These are phyloP conservation scores for Chondrostereum purpureum DNA, from an alignment of 1,284 basidiomycete genomes.

Conservation along the genomic window DNA sequence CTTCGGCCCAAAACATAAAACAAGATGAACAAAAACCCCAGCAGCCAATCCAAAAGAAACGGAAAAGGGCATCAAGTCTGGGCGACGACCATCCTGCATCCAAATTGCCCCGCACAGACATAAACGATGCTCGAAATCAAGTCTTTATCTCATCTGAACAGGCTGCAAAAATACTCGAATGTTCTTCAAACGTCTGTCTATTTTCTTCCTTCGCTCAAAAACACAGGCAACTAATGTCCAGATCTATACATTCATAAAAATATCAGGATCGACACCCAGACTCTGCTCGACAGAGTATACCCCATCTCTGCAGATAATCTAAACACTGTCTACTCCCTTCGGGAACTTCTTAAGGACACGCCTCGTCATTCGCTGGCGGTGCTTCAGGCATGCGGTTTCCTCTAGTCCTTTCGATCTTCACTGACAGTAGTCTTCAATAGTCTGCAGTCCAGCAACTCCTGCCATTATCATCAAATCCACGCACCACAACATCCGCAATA, in stretches of 20 bases:
- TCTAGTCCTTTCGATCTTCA: slow-evolving; percentile 2
- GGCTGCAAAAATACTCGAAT: slow-evolving; percentile 61
- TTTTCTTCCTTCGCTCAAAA: slow-evolving; percentile 6
- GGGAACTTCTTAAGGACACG: slow-evolving; percentile 52
- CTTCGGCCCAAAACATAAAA: slow-evolving; percentile 2
- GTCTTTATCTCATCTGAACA: slow-evolving; percentile 34
- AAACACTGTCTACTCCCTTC: slow-evolving; percentile 45
- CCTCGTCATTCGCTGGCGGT: slow-evolving; percentile 46
- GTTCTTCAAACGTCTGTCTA: slow-evolving; percentile 65
- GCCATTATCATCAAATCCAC: slow-evolving; percentile 60
- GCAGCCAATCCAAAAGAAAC: slow-evolving; percentile 43
- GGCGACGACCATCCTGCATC: slow-evolving; percentile 32
- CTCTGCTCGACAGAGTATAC: slow-evolving; percentile 76
- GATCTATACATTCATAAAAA: slow-evolving; percentile 12
- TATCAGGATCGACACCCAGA: slow-evolving; percentile 56
- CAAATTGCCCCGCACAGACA: slow-evolving; percentile 42
- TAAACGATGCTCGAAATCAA: slow-evolving; percentile 19
- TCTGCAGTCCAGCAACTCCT: slow-evolving; percentile 59
- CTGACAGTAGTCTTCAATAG: slow-evolving; percentile 26
- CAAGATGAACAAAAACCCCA: slow-evolving; percentile 6
- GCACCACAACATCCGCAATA: slow-evolving; percentile 51
- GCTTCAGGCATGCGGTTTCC: slow-evolving; percentile 36
- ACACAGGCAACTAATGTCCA: too few relatives aligned
- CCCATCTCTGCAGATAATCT: slow-evolving; percentile 36
- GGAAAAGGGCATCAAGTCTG: slow-evolving; percentile 45